Base-by-base conservation (phyloP, 2,329 filamentous ascomycete genomes). In the Arthrobotrys sinensis region DNA sequence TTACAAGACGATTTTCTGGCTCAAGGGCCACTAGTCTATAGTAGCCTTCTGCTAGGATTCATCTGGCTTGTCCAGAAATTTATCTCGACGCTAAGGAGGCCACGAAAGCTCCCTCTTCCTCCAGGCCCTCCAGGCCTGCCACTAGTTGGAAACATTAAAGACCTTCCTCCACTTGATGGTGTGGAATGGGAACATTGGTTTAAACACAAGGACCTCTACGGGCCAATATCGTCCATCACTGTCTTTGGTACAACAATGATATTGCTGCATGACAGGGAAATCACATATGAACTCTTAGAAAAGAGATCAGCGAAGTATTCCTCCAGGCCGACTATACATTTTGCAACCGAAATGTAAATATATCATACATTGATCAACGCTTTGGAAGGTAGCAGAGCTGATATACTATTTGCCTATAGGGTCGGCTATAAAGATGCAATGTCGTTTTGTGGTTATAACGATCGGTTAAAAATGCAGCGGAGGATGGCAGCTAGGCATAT, bases 111-210 rank as follows among this genome's bases (percentile, higher is more conserved):
- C 19, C 67, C 67, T 16, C 46, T 71, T 11, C 68, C 68, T 46
- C 68, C 68, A n/a, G 68, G 68, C 10, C 68, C 70, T n/a, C 28
- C 12, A 67, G 70, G 70, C 12, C 32, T 69, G 10, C 81, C 81
- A 12, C 28, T 84, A 2, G 45, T 85, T 34, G 84, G 85, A 16
- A 85, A 85, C 60, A 79, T 85, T 14, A 80, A 81, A 2, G 81
- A 84, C 36, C 82, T 85, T 8, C 84, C 84, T 6, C 80, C 81
- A 6, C 32, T 32, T 3, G 46, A 21, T 6, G 75, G 80, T 19
- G 82, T 85, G 79, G 84, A 82, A 24, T 86, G 85, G 85, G 78
- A 86, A 14, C 84, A 85, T 65, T 86, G 86, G 81, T 81, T 83
- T 12, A 81, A 83, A 28, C 85, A 84, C 83, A 80, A 82, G 24